Base-by-base conservation (phyloP, 805 yeast genomes). In the Starmerella kuoi region DNA sequence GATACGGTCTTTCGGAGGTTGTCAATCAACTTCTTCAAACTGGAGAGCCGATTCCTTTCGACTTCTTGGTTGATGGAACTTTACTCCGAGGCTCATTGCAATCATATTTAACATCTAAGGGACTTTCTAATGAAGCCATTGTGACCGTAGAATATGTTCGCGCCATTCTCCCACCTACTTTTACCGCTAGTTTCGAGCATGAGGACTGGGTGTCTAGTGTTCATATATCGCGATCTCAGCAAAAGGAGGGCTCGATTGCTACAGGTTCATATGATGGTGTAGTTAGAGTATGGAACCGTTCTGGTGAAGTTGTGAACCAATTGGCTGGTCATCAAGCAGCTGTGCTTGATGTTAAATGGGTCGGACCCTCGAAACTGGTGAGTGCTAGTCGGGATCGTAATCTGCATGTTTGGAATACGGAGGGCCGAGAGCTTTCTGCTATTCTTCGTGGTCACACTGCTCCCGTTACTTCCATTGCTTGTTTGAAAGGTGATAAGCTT, bases 231-330 rank as follows among this genome's bases (percentile, higher is more conserved):
- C 53, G 46, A 66, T 46, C 32, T n/a, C 7, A 32, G 48, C 37
- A 25, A 14, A 53, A 59, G 35, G 61, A 65, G 33, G 70, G 77
- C 25, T 70, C 71, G 55, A 81, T 88, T 41, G 67, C 86, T 35
- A 76, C 91, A 12, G 98, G 97, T 31, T 77, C 94, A 0, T 91
- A 87, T 57, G 98, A 91, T 60, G 97, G 97, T 53, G 73, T 88
- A 24, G 95, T 88, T 20, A 74, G 97, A 50, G 76, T 91, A 9
- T 91, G 87, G 77, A 78, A 84, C 57, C 63, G 74, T 61, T 72
- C 83, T 14, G 97, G 96, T 8, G 70, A 74, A 38, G 79, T 87
- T 8, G 79, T 76, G 52, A 75, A 79, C 48, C 94, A 84, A 59
- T 73, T 80, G 52, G 73, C 74, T 40, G 97, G 96, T 22, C 98